Conservation (phyloP, 352 stramenopile genomes). For the Aphanomyces astaci region DNA sequence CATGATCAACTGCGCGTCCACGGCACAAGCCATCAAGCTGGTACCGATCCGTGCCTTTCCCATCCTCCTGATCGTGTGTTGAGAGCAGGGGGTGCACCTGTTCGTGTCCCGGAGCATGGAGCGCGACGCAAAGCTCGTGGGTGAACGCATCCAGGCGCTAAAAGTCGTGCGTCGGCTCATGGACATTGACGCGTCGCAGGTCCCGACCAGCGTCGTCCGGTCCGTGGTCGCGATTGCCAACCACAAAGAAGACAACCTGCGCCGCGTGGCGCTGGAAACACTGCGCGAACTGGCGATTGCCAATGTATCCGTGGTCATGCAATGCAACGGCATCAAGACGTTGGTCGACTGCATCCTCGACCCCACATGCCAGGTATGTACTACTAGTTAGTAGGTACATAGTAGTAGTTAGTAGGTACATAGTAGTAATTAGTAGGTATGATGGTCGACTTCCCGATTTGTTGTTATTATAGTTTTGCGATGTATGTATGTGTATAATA, state of each 20-base stretch:
- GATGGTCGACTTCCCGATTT: too few species aligned
- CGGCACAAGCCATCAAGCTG: slow-evolving; percentile 56
- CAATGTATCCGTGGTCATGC: slow-evolving; percentile 75
- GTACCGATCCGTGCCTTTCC: slow-evolving; percentile 25
- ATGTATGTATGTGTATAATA: too few species aligned
- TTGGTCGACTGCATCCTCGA: slow-evolving; percentile 83
- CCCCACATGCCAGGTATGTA: slow-evolving; percentile 58
- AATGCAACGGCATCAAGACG: slow-evolving; percentile 75
- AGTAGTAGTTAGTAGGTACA: too few species aligned
- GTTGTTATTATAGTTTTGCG: too few species aligned
- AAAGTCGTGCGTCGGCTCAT: slow-evolving; percentile 80
- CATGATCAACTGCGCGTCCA: slow-evolving; percentile 67
- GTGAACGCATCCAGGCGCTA: slow-evolving; percentile 77
- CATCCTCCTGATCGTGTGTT: not conserved
- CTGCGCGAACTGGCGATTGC: slow-evolving; percentile 69
- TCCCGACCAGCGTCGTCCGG: slow-evolving; percentile 73
- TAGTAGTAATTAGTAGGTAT: too few species aligned
- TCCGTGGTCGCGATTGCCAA: slow-evolving; percentile 77
- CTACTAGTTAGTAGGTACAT: too few species aligned
- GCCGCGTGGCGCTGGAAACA: slow-evolving; percentile 78
- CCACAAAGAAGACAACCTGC: slow-evolving; percentile 86
- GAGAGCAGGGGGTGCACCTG: slow-evolving; percentile 49
- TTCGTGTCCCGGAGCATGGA: slow-evolving; percentile 81
- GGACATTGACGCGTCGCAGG: slow-evolving; percentile 76
- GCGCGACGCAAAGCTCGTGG: slow-evolving; percentile 77